Conservation (phyloP, 2,329 filamentous ascomycete species). For the Diaporthe nobilis region DNA sequence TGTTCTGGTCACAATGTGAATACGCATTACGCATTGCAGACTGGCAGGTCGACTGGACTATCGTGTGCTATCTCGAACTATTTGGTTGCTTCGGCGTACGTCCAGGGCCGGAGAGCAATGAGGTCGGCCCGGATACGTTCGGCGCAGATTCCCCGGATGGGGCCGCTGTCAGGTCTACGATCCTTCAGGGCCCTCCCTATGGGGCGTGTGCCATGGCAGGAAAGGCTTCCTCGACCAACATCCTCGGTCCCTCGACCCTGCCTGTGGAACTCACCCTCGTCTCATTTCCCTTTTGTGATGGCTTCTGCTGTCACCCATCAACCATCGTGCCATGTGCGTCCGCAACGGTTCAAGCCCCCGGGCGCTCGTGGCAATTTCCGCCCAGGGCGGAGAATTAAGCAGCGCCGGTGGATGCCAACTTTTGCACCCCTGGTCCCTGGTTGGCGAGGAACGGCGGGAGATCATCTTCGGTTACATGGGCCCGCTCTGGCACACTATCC, state of each 20-base stretch:
- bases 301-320: constrained; percentile 3
- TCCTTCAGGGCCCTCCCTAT: constrained; percentile 26
- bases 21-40: constrained; percentile 13
- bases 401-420: constrained; percentile 13
- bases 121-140: constrained; percentile 10
- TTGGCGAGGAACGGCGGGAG: constrained; percentile 1
- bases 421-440: constrained; percentile 20
- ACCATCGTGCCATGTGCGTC: constrained; percentile 21
- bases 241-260: constrained; percentile 19
- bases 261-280: background rate
- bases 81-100: background rate
- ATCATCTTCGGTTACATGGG: constrained; percentile 24
- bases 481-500: constrained; percentile 22
- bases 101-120: background rate
- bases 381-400: constrained; percentile 28
- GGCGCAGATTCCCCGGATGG: background rate
- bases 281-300: background rate
- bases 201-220: constrained; percentile 16
- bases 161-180: constrained; percentile 19
- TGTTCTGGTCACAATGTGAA: background rate
- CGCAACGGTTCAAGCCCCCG: background rate
- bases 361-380: constrained; percentile 15
- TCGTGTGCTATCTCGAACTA: background rate
- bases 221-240: background rate
- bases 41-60: background rate